Conservation (phyloP, 2,329 filamentous ascomycete genomes). For the Ascochyta clinopodiicola region DNA sequence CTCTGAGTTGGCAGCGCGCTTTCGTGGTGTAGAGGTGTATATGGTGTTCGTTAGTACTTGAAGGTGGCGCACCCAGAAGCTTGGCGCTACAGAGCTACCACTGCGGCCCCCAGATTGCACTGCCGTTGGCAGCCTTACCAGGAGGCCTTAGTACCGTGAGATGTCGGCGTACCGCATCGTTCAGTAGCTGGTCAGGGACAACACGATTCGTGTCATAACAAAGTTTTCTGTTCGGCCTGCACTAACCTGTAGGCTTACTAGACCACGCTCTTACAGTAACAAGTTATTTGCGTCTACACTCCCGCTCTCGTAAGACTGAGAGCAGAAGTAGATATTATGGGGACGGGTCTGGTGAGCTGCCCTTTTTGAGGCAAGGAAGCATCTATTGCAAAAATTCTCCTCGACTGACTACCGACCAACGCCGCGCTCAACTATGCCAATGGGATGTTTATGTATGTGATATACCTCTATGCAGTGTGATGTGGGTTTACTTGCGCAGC, state of each 20-base stretch:
- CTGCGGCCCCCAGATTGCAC: slow-evolving; percentile 2
- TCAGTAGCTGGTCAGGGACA: background rate
- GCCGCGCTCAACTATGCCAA: slow-evolving; percentile 9
- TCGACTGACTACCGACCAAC: slow-evolving; percentile 1
- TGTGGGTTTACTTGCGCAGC: slow-evolving; percentile 34
- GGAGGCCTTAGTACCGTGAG: background rate
- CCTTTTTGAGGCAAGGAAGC: background rate
- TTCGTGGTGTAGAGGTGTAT: background rate
- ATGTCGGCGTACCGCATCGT: background rate
- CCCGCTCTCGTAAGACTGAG: background rate
- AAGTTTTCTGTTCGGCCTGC: background rate
- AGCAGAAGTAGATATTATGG: background rate
- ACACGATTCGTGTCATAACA: background rate
- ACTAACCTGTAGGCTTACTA: background rate
- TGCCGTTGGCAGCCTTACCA: background rate
- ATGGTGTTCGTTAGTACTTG: background rate
- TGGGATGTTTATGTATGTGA: slow-evolving; percentile 9
- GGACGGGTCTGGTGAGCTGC: background rate
- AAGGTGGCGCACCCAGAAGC: background rate
- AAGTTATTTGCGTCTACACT: background rate
- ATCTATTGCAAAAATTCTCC: slow-evolving; percentile 3
- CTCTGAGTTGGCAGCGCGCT: slow-evolving; percentile 4
- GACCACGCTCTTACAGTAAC: background rate
- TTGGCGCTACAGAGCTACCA: slow-evolving; percentile 3
- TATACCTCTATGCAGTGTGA: background rate